Percentiles rank a stretch among this genome's conserved stretches.
Conservation (phyloP, 2,329 filamentous ascomycete species). For the Emericellopsis atlantica region DNA sequence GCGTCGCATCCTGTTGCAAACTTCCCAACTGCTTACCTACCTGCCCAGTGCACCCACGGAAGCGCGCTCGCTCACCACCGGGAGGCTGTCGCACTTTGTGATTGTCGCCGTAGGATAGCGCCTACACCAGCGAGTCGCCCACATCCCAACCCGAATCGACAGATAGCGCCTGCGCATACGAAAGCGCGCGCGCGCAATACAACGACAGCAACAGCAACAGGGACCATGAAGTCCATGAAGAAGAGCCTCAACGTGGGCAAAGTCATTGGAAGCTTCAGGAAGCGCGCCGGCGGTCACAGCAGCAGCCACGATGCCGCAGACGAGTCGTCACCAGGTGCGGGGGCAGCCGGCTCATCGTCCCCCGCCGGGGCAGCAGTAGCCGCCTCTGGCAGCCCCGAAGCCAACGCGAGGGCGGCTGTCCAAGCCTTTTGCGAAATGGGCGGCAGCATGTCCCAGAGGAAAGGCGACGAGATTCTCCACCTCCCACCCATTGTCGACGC, state of each 20-base stretch:
- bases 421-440: conserved; percentile 70
- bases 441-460: conserved; percentile 28
- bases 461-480: conserved; percentile 84
- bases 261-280: conserved; percentile 42
- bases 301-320: background rate
- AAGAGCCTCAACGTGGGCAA: conserved; percentile 42
- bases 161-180: background rate
- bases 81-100: too few relatives aligned
- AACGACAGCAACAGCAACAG: background rate
- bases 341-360: background rate
- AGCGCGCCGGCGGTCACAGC: conserved; percentile 7
- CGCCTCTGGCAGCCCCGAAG: background rate
- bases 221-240: conserved; percentile 32
- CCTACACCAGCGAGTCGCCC: background rate
- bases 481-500: conserved; percentile 89
- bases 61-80: too few relatives aligned
- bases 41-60: too few relatives aligned
- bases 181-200: background rate
- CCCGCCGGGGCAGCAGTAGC: conserved; percentile 4
- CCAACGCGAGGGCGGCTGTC: background rate
- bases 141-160: background rate
- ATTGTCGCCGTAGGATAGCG: too few relatives aligned
- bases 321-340: background rate
- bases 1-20: too few relatives aligned
- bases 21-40: too few relatives aligned